Conservation (phyloP, 441 rosid genomes). For the Hypseocharis bilobata region DNA sequence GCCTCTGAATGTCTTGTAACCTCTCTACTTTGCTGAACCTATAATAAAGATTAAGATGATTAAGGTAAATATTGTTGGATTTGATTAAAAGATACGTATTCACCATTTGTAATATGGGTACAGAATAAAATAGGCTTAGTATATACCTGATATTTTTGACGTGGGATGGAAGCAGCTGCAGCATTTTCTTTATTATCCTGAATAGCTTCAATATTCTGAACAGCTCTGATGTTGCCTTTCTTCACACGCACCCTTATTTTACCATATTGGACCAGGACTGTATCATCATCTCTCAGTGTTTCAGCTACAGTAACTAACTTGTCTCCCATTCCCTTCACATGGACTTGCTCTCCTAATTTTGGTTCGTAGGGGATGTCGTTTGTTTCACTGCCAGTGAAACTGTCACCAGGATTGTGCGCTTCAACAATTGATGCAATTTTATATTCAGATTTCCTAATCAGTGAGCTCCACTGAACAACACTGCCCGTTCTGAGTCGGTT, state of each 20-base stretch:
- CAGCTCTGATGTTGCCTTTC: slow-evolving; percentile 44
- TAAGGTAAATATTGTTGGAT: slow-evolving; percentile 10
- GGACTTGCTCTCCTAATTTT: slow-evolving; percentile 59
- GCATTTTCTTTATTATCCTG: slow-evolving; percentile 24
- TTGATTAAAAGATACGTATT: background rate
- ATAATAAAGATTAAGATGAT: slow-evolving; percentile 14
- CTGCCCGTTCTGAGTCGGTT: slow-evolving; percentile 35
- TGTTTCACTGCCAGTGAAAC: slow-evolving; percentile 26
- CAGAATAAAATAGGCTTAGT: background rate
- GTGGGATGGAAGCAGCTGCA: slow-evolving; percentile 25
- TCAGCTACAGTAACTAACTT: slow-evolving; percentile 69
- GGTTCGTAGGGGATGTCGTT: slow-evolving; percentile 36
- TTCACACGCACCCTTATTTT: slow-evolving; percentile 67
- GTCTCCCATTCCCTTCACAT: slow-evolving; percentile 55
- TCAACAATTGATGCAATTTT: slow-evolving; percentile 54
- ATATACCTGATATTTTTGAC: slow-evolving; percentile 44
- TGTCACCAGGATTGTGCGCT: slow-evolving; percentile 38
- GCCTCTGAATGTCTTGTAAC: slow-evolving; percentile 20
- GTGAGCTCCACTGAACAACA: slow-evolving; percentile 44
- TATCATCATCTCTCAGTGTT: slow-evolving; percentile 53
- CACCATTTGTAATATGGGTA: background rate
- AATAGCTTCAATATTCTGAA: slow-evolving; percentile 33
- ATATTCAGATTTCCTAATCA: slow-evolving; percentile 54
- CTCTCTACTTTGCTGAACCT: slow-evolving; percentile 33
- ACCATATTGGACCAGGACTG: slow-evolving; percentile 67